A percentile compares a stretch with the other conserved stretches of the same genome.
Evolutionary conservation across 2,329 filamentous ascomycete genomes (phyloP).

Genomic region (Cytospora paraplurivora): DNA sequence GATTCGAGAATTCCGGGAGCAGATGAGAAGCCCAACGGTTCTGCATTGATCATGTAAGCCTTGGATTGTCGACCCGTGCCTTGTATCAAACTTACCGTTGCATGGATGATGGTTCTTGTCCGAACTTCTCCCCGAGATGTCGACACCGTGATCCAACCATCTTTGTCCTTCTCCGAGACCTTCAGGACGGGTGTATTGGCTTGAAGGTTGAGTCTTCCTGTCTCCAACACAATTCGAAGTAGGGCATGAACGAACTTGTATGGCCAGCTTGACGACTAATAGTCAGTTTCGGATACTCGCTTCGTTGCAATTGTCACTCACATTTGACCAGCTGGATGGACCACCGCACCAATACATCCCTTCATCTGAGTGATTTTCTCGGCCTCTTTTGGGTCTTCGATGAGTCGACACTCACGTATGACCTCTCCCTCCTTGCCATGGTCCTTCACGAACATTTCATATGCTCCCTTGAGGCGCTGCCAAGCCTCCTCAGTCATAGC

Average conservation of each 20-base stretch:
- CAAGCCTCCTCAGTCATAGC: constrained; percentile 39
- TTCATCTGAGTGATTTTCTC: constrained; percentile 39
- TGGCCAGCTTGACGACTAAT: constrained; percentile 18
- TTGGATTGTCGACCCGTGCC: too few species aligned
- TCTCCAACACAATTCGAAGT: constrained; percentile 23
- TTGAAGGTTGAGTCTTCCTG: constrained; percentile 33
- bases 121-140: constrained; percentile 27
- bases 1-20: constrained; percentile 27
- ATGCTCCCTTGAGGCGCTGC: constrained; percentile 34
- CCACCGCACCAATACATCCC: constrained; percentile 34
- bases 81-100: constrained; percentile 16
- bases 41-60: neutral
- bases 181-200: constrained; percentile 34
- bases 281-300: neutral
- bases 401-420: constrained; percentile 31
- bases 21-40: constrained; percentile 30
- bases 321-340: constrained; percentile 34
- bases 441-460: constrained; percentile 35
- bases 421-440: constrained; percentile 36
- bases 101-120: constrained; percentile 27
- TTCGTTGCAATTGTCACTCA: neutral
- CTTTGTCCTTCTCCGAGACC: constrained; percentile 32
- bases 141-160: constrained; percentile 33
- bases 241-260: constrained; percentile 30
- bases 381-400: constrained; percentile 33